A percentile compares a stretch with the other conserved stretches of the same genome.
phyloP scores from a whole-genome alignment of 1,284 basidiomycete genomes.

The Coriolopsis trogii region DNA sequence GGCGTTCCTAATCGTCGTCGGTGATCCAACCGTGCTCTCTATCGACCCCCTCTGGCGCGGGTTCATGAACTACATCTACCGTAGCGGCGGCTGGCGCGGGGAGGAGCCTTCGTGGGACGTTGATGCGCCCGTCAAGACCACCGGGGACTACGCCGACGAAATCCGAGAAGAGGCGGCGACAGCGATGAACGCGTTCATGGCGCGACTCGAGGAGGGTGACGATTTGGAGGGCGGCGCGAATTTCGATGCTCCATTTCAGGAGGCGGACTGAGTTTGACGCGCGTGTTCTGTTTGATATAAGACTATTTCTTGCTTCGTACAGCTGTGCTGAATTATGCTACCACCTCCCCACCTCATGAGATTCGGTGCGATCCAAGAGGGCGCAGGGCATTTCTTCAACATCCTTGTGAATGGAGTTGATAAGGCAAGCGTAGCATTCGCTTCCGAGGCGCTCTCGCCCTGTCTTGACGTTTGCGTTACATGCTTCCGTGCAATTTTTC shows the following conservation, averaged over 20 bases:
- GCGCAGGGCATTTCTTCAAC: too few relatives aligned
- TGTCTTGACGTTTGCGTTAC: too few relatives aligned
- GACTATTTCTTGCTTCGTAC: too few relatives aligned
- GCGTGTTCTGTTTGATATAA: too few relatives aligned
- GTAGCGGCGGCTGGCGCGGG: conserved; percentile 51
- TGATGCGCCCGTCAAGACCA: conserved; percentile 31
- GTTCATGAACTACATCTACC: conserved; percentile 54
- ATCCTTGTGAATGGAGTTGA: too few relatives aligned
- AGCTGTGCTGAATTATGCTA: too few relatives aligned
- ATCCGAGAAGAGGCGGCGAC: conserved; percentile 35
- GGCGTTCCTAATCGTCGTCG: conserved; percentile 58
- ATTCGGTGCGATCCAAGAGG: too few relatives aligned
- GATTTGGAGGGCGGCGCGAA: conserved; percentile 29
- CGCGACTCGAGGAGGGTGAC: conserved; percentile 39
- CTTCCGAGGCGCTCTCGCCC: too few relatives aligned
- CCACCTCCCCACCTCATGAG: too few relatives aligned
- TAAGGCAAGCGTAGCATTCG: too few relatives aligned
- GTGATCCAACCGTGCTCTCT: conserved; percentile 54
- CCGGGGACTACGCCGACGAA: conserved; percentile 34
- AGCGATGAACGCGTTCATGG: conserved; percentile 56
- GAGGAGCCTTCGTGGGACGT: conserved; percentile 55
- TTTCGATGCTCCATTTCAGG: conserved; percentile 22
- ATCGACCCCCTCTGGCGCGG: conserved; percentile 53
- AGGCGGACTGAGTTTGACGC: conserved; percentile 16
- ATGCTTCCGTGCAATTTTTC: too few relatives aligned